Percentiles rank a stretch among this genome's conserved stretches.
These are phyloP conservation scores for Puccinia horiana DNA, from an alignment of 1,284 basidiomycete species.

Conservation along the genomic window DNA sequence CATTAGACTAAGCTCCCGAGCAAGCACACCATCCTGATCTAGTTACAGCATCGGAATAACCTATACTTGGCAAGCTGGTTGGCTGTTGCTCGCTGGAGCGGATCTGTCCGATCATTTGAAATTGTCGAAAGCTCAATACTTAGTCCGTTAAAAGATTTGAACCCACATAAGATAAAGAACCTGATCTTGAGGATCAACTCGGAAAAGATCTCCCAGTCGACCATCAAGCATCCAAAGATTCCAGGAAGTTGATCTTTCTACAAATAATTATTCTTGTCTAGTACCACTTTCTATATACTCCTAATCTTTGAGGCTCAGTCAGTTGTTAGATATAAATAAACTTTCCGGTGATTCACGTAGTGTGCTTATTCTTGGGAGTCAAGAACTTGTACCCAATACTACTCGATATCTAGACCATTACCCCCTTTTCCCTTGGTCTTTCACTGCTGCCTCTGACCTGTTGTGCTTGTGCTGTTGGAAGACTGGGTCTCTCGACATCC, in stretches of 20 bases:
- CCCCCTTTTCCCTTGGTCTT: not conserved
- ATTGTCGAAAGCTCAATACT: not conserved
- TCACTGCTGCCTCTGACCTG: not conserved
- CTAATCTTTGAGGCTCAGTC: not conserved
- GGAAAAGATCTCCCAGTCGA: slow-evolving; percentile 13
- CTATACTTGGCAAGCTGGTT: not conserved
- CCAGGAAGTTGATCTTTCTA: slow-evolving; percentile 30
- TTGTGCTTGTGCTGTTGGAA: not conserved
- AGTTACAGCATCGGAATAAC: not conserved
- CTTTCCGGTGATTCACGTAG: not conserved
- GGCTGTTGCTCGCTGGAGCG: not conserved
- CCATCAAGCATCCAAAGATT: not conserved
- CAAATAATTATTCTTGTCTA: slow-evolving; percentile 25
- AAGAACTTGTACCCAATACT: not conserved
- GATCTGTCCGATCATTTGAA: slow-evolving; percentile 21
- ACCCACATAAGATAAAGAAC: slow-evolving; percentile 10
- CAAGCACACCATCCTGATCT: not conserved
- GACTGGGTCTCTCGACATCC: not conserved
- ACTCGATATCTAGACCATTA: not conserved
- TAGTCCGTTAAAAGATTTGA: not conserved
- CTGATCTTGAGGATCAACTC: slow-evolving; percentile 12
- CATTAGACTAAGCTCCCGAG: slow-evolving; percentile 2
- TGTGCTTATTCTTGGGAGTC: not conserved
- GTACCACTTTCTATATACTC: no score
- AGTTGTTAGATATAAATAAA: not conserved